phyloP scores from a whole-genome alignment of 2,329 filamentous ascomycete species.

The Curvularia spicifera region DNA sequence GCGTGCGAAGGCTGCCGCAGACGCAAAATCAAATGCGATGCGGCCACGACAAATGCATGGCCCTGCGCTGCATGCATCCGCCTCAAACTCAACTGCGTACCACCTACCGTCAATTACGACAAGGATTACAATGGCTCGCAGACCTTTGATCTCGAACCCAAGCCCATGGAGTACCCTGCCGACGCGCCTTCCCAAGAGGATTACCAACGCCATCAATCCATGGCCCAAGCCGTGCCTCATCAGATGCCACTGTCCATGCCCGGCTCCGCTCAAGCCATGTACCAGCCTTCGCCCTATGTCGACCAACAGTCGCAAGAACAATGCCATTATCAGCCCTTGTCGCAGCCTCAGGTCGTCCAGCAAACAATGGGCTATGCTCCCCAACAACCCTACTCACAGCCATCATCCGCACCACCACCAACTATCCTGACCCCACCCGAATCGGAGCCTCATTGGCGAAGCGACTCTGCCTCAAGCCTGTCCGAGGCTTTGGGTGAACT shows the following conservation, averaged over 20 bases:
- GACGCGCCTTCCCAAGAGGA: slow-evolving; percentile 51
- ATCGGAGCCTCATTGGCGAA: slow-evolving; percentile 57
- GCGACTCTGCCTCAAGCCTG: slow-evolving; percentile 65
- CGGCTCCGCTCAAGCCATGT: slow-evolving; percentile 43
- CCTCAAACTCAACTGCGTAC: slow-evolving; percentile 90
- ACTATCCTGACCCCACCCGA: slow-evolving; percentile 50
- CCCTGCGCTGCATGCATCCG: slow-evolving; percentile 93
- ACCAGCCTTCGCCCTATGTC: slow-evolving; percentile 46
- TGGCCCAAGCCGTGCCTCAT: slow-evolving; percentile 38
- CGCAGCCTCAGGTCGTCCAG: slow-evolving; percentile 40
- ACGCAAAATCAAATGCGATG: slow-evolving; percentile 98
- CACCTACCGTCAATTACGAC: slow-evolving; percentile 81
- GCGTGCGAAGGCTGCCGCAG: slow-evolving; percentile 94
- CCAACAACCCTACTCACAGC: slow-evolving; percentile 43
- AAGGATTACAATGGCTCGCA: slow-evolving; percentile 58
- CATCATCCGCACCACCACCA: slow-evolving; percentile 32
- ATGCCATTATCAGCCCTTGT: slow-evolving; percentile 48
- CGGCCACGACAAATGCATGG: slow-evolving; percentile 96
- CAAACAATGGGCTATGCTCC: slow-evolving; percentile 46
- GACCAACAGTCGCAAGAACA: slow-evolving; percentile 44
- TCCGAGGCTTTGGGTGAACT: slow-evolving; percentile 83
- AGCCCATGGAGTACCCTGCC: slow-evolving; percentile 50
- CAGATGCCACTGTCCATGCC: slow-evolving; percentile 40
- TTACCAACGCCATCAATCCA: slow-evolving; percentile 45
- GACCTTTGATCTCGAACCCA: slow-evolving; percentile 51